Base-by-base conservation (phyloP, 2,329 filamentous ascomycete genomes). In the Alternaria ventricosa region DNA sequence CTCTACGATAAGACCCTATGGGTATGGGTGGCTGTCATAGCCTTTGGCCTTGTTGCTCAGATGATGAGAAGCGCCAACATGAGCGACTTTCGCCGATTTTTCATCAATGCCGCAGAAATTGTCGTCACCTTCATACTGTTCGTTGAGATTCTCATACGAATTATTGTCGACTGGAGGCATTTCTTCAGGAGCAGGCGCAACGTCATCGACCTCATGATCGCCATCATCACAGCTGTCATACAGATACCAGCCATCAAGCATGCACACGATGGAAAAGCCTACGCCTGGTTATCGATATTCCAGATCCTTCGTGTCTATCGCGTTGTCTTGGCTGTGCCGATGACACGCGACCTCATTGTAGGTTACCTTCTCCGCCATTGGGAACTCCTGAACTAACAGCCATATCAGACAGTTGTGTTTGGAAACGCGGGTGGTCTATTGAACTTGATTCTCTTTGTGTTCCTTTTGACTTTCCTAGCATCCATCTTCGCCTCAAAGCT, bases 391-490 rank as follows among this genome's bases (percentile, higher is more conserved):
- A 45, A 23, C 70, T 79, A 68, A 80, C 56, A 36, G 27, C 8
- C 5, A 30, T 53, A 41, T 60, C 13, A 83, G 82, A 84, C 86
- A 69, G 86, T 96, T 33, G 96, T 99, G 3, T 86, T 99, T 64
- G 92, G 96, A 65, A 98, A 98, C 77, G 91, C 94, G 5, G 88
- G 90, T 47, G 96, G 96, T 92, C 90, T 99, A 65, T 87, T 92
- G 43, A 99, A 99, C 76, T 84, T 99, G 65, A 96, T 99, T 82
- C 84, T 98, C 18, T 99, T 99, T 78, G 94, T 99, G 74, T 97
- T 98, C 76, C 85, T 99, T 55, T 92, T 97, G 75, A 97, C 94
- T 0, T 98, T 97, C 75, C 85, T 99, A 49, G 92, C 94, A 71
- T 91, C 96, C 4, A 97, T 99, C 61, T 94, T 99, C 72, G 96